Evolutionary conservation across 805 yeast genomes (phyloP).

Genomic region (Metschnikowia shivogae): DNA sequence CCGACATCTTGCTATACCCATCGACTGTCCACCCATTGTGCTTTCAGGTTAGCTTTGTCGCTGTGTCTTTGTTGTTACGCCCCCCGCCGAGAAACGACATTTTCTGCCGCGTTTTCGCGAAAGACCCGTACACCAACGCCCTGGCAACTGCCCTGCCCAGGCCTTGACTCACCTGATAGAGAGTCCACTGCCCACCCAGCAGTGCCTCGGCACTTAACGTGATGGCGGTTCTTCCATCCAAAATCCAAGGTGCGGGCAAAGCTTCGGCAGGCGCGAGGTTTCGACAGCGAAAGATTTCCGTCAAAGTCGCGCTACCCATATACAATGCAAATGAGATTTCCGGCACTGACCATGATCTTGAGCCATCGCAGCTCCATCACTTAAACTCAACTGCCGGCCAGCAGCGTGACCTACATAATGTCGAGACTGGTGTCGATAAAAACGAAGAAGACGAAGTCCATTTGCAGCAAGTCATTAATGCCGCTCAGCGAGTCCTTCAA

Average conservation of each 20-base stretch:
- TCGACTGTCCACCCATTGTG: not conserved
- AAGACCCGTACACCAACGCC: conserved; percentile 24
- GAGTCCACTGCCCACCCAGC: not conserved
- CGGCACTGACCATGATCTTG: conserved; percentile 54
- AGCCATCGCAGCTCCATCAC: conserved; percentile 41
- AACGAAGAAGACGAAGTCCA: conserved; percentile 97
- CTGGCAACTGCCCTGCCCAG: not conserved
- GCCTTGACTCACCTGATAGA: conserved; percentile 2
- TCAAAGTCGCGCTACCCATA: conserved; percentile 79
- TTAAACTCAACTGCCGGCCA: conserved; percentile 48
- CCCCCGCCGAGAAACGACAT: conserved; percentile 17
- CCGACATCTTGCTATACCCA: not conserved
- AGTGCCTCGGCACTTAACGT: conserved; percentile 15
- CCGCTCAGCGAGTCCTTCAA: conserved; percentile 61
- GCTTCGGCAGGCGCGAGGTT: conserved; percentile 60
- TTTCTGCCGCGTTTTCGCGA: conserved; percentile 13
- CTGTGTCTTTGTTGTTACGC: conserved; percentile 9
- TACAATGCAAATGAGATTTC: conserved; percentile 77
- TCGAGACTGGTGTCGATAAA: conserved; percentile 97
- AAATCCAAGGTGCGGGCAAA: conserved; percentile 29
- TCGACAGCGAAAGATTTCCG: conserved; percentile 91
- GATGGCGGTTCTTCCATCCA: conserved; percentile 42
- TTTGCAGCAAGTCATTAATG: conserved; percentile 84
- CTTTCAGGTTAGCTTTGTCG: conserved; percentile 2
- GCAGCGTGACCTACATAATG: conserved; percentile 81